Percentiles rank a stretch among this genome's conserved stretches.
These are phyloP conservation scores for Amylostereum chailletii DNA, from an alignment of 1,284 basidiomycete species.

Conservation along the genomic window DNA sequence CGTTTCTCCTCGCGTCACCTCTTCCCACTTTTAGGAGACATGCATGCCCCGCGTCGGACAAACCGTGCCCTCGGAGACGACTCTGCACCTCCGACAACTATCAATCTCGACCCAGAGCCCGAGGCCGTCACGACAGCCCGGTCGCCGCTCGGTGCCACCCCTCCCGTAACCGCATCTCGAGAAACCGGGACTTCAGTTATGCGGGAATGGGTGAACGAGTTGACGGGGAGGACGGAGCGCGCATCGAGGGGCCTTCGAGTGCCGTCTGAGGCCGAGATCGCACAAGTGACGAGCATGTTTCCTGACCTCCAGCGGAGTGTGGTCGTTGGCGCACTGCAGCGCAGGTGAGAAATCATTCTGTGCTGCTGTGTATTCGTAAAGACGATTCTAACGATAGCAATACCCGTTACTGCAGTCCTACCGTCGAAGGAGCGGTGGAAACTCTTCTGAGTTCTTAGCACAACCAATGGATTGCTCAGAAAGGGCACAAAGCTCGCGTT, in stretches of 20 bases:
- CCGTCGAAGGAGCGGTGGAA: slow-evolving; percentile 75
- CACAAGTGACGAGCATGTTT: slow-evolving; percentile 73
- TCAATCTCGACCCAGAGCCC: slow-evolving; percentile 24
- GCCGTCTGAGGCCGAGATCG: slow-evolving; percentile 69
- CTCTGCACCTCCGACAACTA: slow-evolving; percentile 11
- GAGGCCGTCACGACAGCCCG: slow-evolving; percentile 54
- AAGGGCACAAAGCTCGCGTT: too few species aligned
- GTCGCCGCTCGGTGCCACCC: slow-evolving; percentile 14
- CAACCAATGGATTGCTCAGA: not conserved
- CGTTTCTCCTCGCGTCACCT: slow-evolving; percentile 43
- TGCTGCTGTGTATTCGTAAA: too few species aligned
- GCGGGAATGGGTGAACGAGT: slow-evolving; percentile 75
- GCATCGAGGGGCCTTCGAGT: slow-evolving; percentile 46
- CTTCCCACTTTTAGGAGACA: slow-evolving; percentile 56
- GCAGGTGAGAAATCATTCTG: slow-evolving; percentile 48
- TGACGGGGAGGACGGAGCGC: slow-evolving; percentile 57
- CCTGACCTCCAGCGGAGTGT: slow-evolving; percentile 68
- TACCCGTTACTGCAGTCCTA: slow-evolving; percentile 38
- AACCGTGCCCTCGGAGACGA: slow-evolving; percentile 54
- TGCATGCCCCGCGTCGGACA: slow-evolving; percentile 42
- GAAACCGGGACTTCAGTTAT: slow-evolving; percentile 39
- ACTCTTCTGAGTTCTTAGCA: slow-evolving; percentile 48
- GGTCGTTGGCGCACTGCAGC: slow-evolving; percentile 72
- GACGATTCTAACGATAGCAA: too few species aligned
- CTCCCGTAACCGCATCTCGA: slow-evolving; percentile 5